Evolutionary conservation across 2,329 filamentous ascomycete genomes (phyloP), one percentile per base, ranked within the genome.

Genomic region (Ceratocystis lukuohia): DNA sequence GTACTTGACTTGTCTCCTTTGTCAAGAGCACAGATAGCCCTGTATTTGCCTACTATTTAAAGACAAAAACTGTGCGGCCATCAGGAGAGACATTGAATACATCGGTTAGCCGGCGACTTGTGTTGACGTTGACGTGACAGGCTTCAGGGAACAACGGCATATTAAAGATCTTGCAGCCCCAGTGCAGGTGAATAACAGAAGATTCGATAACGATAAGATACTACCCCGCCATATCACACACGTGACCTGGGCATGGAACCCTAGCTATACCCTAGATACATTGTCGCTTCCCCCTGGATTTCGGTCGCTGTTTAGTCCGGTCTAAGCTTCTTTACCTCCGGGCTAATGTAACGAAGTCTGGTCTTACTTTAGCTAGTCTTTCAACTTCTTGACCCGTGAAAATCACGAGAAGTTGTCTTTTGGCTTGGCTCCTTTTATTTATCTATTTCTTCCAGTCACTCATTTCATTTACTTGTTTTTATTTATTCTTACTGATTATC

Each of bases 371-470:
- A 5, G n/a, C 12, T 17, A 20, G 2, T 28, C 46, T 59, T 46
- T 41, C 41, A 45, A n/a, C 46, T 45, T 48, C 12, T 4, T 33
- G 5, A 20, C 22, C 33, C 15, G 41, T 30, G 41, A n/a, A 20
- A 15, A 50, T 63, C 25, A 22, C 61, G 46, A 63, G 61, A 62
- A 25, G 7, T 17, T 33, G 28, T 28, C 28, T 33, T 7, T n/a
- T n/a, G 4, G n/a, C 44, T 17, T 33, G 17, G 30, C 25, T 62
- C n/a, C 20, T 25, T 33, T 22, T 20, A 44, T 62, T 46, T 30
- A 10, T 30, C 20, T 61, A 22, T 44, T 41, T 53, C 30, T 17
- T 62, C 28, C 37, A 61, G 57, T 65, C 64, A 15, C 57, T 65
- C 64, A 22, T 65, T 44, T 41, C n/a, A 20, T 59, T 33, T 30